Evolutionary conservation across 352 stramenopile species (phyloP).

Genomic region (Globisporangium cylindrosporum): DNA sequence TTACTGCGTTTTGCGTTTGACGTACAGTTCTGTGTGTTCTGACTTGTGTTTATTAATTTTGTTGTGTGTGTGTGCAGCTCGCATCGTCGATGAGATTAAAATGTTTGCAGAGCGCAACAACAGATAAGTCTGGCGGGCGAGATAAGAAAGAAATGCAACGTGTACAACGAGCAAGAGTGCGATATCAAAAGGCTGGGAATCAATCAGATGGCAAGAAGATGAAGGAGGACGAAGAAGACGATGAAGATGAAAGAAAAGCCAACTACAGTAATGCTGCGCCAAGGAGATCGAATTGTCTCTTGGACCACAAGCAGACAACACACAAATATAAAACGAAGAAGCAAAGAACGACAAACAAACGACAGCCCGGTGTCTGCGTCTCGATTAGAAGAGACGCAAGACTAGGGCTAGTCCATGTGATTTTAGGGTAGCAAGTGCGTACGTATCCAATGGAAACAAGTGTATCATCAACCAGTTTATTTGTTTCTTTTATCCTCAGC

Average conservation of each 20-base stretch:
- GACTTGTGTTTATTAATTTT: background rate
- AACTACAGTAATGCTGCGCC: background rate
- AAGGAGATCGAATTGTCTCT: background rate
- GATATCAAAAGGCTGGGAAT: background rate
- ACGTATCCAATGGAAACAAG: constrained; percentile 8
- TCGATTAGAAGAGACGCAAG: constrained; percentile 17
- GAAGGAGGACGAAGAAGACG: background rate
- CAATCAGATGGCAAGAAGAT: constrained; percentile 1
- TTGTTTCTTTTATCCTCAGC: background rate
- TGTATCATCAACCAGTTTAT: constrained; percentile 9
- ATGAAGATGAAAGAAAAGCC: constrained; percentile 4
- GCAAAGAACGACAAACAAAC: constrained; percentile 1
- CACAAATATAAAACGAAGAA: constrained; percentile 14
- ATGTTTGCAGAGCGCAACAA: constrained; percentile 66
- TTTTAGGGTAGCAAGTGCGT: constrained; percentile 13
- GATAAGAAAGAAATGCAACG: background rate
- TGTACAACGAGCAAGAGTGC: constrained; percentile 13
- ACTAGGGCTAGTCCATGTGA: constrained; percentile 11
- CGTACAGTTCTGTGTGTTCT: constrained; percentile 3
- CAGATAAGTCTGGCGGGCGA: constrained; percentile 38
- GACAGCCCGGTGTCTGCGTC: constrained; percentile 1
- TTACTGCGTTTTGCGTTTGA: background rate
- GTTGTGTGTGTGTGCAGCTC: constrained; percentile 30
- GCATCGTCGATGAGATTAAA: constrained; percentile 89
- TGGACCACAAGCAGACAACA: background rate